Evolutionary conservation across 345 rosid genomes (phyloP).

Genomic region (Leavenworthia alabamica): DNA sequence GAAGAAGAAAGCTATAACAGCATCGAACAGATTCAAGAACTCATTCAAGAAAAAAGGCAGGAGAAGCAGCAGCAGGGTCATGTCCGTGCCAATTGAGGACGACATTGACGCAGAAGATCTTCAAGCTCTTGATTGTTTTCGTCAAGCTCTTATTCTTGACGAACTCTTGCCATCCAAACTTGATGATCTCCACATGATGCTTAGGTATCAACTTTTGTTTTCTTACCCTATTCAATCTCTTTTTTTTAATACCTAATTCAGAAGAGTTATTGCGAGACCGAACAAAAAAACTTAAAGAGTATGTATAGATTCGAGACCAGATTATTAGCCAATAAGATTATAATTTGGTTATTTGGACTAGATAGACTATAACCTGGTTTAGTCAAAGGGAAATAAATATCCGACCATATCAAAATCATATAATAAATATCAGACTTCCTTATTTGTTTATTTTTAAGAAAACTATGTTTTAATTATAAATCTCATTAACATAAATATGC

Average conservation of each 20-base stretch:
- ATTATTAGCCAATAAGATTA: not conserved
- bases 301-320: not conserved
- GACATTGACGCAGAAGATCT: constrained; percentile 65
- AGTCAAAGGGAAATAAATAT: not conserved
- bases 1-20: constrained; percentile 71
- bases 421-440: not conserved
- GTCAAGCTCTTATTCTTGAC: constrained; percentile 77
- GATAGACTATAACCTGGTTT: not conserved
- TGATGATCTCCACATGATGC: constrained; percentile 82
- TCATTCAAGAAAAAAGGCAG: constrained; percentile 61
- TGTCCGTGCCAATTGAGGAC: constrained; percentile 58
- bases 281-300: not conserved
- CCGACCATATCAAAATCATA: not conserved
- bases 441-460: not conserved
- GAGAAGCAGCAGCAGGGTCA: constrained; percentile 54
- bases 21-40: constrained; percentile 72
- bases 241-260: not conserved
- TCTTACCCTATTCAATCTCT: not conserved
- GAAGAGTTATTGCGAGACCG: not conserved
- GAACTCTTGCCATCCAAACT: constrained; percentile 74
- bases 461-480: not conserved
- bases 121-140: constrained; percentile 79
- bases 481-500: not conserved
- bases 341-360: constrained; percentile 4
- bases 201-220: constrained; percentile 36